Evolutionary conservation across 2,329 filamentous ascomycete species (phyloP).

Genomic region (Monascus ruber): DNA sequence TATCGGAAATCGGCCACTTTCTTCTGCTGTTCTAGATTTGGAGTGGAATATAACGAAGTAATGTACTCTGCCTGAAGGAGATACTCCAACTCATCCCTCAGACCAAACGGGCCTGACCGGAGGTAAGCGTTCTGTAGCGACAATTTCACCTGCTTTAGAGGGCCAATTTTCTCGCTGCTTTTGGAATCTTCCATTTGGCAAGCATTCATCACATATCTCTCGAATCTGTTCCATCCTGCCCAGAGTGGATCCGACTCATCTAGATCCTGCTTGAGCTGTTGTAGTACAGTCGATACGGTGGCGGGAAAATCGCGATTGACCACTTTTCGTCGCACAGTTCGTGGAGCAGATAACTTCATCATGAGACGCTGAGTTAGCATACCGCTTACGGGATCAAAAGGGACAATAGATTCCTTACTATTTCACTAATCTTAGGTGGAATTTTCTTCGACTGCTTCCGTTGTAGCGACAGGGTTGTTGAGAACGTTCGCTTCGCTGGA

Average conservation of each 20-base stretch:
- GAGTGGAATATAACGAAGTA: conserved; percentile 45
- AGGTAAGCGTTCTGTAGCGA: conserved; percentile 51
- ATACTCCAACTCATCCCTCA: conserved; percentile 52
- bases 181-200: conserved; percentile 14
- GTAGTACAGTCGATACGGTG: conserved; percentile 16
- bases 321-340: conserved; percentile 4
- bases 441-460: too few relatives aligned
- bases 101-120: conserved; percentile 37
- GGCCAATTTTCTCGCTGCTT: conserved; percentile 6
- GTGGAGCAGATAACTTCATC: not conserved
- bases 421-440: too few relatives aligned
- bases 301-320: conserved; percentile 14
- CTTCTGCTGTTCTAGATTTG: conserved; percentile 48
- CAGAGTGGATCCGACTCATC: conserved; percentile 6
- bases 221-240: conserved; percentile 18
- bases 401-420: too few relatives aligned
- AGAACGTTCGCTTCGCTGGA: conserved; percentile 18
- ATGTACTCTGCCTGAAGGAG: conserved; percentile 57
- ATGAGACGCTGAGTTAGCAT: too few relatives aligned
- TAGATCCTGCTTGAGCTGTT: conserved; percentile 12
- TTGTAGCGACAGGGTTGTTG: conserved; percentile 12
- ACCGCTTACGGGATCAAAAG: too few relatives aligned
- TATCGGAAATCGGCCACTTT: conserved; percentile 72
- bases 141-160: conserved; percentile 14
- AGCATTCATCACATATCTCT: conserved; percentile 20